Conservation (phyloP, 148 eudicot species). For the Amaranthus palmeri region DNA sequence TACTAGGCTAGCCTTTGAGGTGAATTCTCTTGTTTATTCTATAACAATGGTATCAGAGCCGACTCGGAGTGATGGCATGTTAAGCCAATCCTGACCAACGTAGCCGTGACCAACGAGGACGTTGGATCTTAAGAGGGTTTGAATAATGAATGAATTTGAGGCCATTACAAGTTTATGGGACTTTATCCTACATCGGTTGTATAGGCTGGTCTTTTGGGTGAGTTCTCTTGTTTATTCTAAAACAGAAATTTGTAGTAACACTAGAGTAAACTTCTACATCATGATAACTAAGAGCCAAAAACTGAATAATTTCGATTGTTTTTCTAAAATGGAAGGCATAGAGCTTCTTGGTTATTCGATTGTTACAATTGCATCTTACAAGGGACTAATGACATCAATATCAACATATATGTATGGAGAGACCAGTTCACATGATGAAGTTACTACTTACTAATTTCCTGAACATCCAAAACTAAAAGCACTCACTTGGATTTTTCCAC, state of each 20-base stretch:
- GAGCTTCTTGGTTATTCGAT: not conserved
- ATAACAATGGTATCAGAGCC: too few relatives aligned
- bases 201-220: too few relatives aligned
- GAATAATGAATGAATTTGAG: too few relatives aligned
- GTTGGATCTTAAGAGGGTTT: too few relatives aligned
- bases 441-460: not conserved
- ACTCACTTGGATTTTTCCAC: slow-evolving; percentile 50
- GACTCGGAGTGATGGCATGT: too few relatives aligned
- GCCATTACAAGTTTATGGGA: too few relatives aligned
- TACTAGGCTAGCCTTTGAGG: too few relatives aligned
- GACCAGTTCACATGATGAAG: not conserved
- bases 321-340: not conserved
- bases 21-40: too few relatives aligned
- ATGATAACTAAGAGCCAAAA: not conserved
- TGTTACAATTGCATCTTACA: slow-evolving; percentile 4
- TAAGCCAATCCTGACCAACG: too few relatives aligned
- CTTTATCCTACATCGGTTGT: too few relatives aligned
- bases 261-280: slow-evolving; percentile 8
- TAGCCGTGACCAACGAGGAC: too few relatives aligned
- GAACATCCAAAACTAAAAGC: slow-evolving; percentile 5
- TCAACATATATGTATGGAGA: not conserved
- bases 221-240: too few relatives aligned
- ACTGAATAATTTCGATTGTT: not conserved
- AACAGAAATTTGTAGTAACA: not conserved
- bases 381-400: not conserved